A percentile compares a stretch with the other conserved stretches of the same genome.
phyloP scores from a whole-genome alignment of 192 early-diverging fungal genomes.

The Phycomyces blakesleeanus region DNA sequence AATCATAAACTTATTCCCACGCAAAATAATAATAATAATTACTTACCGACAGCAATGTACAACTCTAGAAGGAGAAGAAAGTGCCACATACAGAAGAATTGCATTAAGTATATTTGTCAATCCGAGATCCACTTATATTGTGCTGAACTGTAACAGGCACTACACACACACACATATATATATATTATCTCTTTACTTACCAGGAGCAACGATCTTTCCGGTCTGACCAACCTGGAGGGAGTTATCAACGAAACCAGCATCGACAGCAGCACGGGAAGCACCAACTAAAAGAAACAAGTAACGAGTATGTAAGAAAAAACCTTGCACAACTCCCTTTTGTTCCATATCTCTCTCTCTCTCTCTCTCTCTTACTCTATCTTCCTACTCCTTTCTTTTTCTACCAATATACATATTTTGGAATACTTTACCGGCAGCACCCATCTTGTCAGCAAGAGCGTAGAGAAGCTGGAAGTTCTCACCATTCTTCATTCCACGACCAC shows the following conservation, averaged over 20 bases:
- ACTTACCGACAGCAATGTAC: conserved; percentile 85
- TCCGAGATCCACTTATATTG: too few species aligned
- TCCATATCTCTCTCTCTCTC: too few species aligned
- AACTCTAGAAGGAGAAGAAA: conserved; percentile 47
- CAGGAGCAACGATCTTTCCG: conserved; percentile 95
- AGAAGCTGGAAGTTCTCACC: conserved; percentile 91
- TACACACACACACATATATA: too few species aligned
- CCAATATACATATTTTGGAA: too few species aligned
- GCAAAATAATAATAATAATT: not conserved
- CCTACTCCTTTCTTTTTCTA: too few species aligned
- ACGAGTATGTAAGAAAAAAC: not conserved
- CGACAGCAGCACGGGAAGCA: conserved; percentile 95
- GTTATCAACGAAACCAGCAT: conserved; percentile 95
- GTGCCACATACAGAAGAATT: not conserved
- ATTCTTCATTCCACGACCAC: conserved; percentile 95
- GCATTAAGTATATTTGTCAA: too few species aligned
- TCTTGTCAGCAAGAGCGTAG: conserved; percentile 89
- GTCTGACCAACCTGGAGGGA: conserved; percentile 98
- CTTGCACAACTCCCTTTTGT: too few species aligned
- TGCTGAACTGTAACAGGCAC: too few species aligned
- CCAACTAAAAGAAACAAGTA: conserved; percentile 60
- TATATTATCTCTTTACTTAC: too few species aligned
- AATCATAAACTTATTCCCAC: not conserved
- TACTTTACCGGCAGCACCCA: conserved; percentile 79
- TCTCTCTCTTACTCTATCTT: too few species aligned